phyloP scores from a whole-genome alignment of 352 stramenopile genomes.

The Phytophthora lateralis region DNA sequence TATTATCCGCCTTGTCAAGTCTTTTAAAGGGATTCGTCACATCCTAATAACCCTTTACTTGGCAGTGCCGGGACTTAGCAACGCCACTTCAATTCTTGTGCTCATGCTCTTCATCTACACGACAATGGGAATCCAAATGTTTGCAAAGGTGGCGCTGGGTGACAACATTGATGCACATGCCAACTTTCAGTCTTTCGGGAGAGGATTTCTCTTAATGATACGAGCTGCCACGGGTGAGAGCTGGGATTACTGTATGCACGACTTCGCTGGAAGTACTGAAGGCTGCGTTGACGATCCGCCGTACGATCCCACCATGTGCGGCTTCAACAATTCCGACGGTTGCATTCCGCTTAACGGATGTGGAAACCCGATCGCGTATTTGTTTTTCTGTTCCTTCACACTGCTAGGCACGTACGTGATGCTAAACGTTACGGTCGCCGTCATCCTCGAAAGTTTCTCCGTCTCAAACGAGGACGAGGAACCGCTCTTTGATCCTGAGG shows the following conservation, averaged over 20 bases:
- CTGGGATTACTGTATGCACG: slow-evolving; percentile 93
- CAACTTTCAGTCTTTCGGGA: slow-evolving; percentile 93
- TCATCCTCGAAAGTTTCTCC: slow-evolving; percentile 93
- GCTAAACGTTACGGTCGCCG: slow-evolving; percentile 95
- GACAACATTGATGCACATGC: slow-evolving; percentile 86
- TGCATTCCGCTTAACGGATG: slow-evolving; percentile 83
- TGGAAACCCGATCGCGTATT: slow-evolving; percentile 59
- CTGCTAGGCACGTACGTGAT: slow-evolving; percentile 93
- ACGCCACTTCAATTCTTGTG: slow-evolving; percentile 89
- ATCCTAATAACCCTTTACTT: slow-evolving; percentile 91
- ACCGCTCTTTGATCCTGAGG: slow-evolving; percentile 79
- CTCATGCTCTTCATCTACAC: slow-evolving; percentile 93
- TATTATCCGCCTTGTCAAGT: slow-evolving; percentile 76
- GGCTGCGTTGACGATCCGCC: slow-evolving; percentile 67
- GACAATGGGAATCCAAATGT: slow-evolving; percentile 91
- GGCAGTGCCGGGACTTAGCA: slow-evolving; percentile 81
- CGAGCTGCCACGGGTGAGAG: slow-evolving; percentile 91
- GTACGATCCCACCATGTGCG: slow-evolving; percentile 71
- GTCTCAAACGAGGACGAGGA: slow-evolving; percentile 86
- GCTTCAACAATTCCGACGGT: slow-evolving; percentile 61
- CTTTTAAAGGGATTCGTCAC: slow-evolving; percentile 80
- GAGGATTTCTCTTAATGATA: slow-evolving; percentile 90
- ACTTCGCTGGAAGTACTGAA: slow-evolving; percentile 44
- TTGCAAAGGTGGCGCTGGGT: slow-evolving; percentile 77
- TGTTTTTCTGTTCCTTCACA: slow-evolving; percentile 89